phyloP scores from a whole-genome alignment of 768 basidiomycete genomes.

The Amanita rimosa region DNA sequence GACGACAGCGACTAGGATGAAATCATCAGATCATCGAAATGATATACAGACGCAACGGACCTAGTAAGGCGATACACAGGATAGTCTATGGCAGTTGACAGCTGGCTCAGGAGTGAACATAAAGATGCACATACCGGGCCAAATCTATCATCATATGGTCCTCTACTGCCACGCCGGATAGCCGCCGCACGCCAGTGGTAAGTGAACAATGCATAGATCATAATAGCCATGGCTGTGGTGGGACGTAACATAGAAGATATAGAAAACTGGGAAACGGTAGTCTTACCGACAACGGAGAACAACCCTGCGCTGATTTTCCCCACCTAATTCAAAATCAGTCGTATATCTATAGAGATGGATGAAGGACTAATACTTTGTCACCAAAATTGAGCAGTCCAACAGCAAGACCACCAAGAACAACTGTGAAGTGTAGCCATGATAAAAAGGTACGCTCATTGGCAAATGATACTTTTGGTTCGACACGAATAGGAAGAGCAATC shows the following conservation, averaged over 20 bases:
- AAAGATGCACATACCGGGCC: slow-evolving; percentile 66
- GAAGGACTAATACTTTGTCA: slow-evolving; percentile 57
- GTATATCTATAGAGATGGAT: not conserved
- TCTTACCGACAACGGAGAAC: slow-evolving; percentile 85
- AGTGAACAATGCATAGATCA: slow-evolving; percentile 91
- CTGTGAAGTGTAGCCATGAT: slow-evolving; percentile 97
- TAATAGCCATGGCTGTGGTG: slow-evolving; percentile 80
- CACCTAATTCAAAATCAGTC: slow-evolving; percentile 34
- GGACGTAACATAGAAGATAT: not conserved
- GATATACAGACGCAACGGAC: slow-evolving; percentile 26
- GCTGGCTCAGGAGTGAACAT: slow-evolving; percentile 4
- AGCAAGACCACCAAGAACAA: slow-evolving; percentile 92
- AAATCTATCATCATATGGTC: slow-evolving; percentile 92
- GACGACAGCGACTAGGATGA: slow-evolving; percentile 57
- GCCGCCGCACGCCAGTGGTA: slow-evolving; percentile 96
- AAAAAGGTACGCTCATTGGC: slow-evolving; percentile 94
- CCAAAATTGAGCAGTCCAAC: slow-evolving; percentile 98
- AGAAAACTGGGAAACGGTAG: not conserved
- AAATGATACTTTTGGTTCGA: slow-evolving; percentile 92
- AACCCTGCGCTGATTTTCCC: slow-evolving; percentile 94
- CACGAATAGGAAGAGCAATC: slow-evolving; percentile 91
- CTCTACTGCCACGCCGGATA: slow-evolving; percentile 83
- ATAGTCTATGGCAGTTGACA: slow-evolving; percentile 45
- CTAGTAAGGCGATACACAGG: slow-evolving; percentile 70
- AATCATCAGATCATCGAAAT: slow-evolving; percentile 1